Percentiles rank a stretch among this genome's conserved stretches.
Conservation (phyloP, 805 yeast genomes). For the Blastobotrys mokoenaii region DNA sequence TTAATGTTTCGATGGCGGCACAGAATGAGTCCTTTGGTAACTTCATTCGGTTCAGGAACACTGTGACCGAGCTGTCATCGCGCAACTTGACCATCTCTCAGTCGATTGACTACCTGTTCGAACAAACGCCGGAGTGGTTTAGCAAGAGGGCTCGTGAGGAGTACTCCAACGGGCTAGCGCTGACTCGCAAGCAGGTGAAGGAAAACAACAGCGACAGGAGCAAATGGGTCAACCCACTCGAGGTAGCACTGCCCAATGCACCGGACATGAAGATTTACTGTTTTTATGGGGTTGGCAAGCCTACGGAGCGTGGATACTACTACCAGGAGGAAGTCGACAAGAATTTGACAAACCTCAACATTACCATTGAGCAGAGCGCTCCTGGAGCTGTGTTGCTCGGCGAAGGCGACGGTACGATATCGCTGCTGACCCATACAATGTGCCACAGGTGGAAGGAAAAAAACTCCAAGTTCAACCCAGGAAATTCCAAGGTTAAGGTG, state of each 20-base stretch:
- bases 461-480: conserved; percentile 66
- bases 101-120: conserved; percentile 57
- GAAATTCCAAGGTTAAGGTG: conserved; percentile 56
- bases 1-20: not conserved
- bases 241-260: conserved; percentile 85
- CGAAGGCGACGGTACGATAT: conserved; percentile 96
- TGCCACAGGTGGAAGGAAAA: conserved; percentile 84
- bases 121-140: conserved; percentile 73
- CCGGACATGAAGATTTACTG: conserved; percentile 86
- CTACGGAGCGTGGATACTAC: conserved; percentile 88
- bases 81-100: conserved; percentile 55
- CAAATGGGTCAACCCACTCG: conserved; percentile 93
- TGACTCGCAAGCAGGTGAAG: conserved; percentile 46
- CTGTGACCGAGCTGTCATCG: conserved; percentile 35
- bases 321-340: conserved; percentile 64
- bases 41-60: conserved; percentile 56
- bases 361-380: conserved; percentile 61
- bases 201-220: conserved; percentile 60
- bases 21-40: conserved; percentile 50
- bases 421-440: conserved; percentile 77
- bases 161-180: conserved; percentile 74
- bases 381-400: conserved; percentile 67
- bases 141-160: conserved; percentile 52
- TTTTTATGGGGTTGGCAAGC: conserved; percentile 94
- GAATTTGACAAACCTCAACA: conserved; percentile 44